Base-by-base conservation (phyloP, 148 eudicot species). In the Heliamphora exappendiculata region DNA sequence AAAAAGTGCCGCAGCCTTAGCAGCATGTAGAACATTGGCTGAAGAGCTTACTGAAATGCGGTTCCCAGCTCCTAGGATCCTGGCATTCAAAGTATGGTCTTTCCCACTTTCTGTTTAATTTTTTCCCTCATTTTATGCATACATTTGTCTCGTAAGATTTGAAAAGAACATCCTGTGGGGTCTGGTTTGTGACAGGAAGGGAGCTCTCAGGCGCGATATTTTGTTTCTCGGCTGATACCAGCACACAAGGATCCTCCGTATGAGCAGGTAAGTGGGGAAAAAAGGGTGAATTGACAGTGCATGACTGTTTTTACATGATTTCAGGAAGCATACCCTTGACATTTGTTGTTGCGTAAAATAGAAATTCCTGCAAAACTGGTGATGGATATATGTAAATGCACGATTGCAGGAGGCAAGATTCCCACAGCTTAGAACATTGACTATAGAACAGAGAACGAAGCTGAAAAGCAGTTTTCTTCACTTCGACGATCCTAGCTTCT, bases 171-270 rank as follows among this genome's bases (percentile, higher is more conserved):
- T 69, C 19, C 54, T 75, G 2, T 39, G 36, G 28, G 55, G 64
- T 44, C 19, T 78, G 77, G 44, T 70, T 72, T 51, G 65, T 67
- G 64, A 82, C 88, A 95, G 98, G 98, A 92, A 77, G 97, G 97
- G 74, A 95, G 96, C 78, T 95, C 98, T 68, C 97, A 88, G 80
- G 97, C 98, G 53, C 89, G 98, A 9, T 95, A 92, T 84, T 92
- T 95, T 81, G 92, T 91, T 76, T 87, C 98, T 73, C 89, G 97
- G 51, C 70, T 95, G 78, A 92, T 95, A 83, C 98, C 98, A 26
- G 98, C 98, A 49, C 98, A 89, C 87, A 92, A 88, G 83, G 98
- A 95, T 81, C 98, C 98, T 29, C 96, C 98, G 33, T 95, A 92
- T 53, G 97, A 95, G 78, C 98, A 92, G 88, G 98, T 89, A 49